Evolutionary conservation across 2,329 filamentous ascomycete genomes (phyloP).

Genomic region (Phialocephala sp.): DNA sequence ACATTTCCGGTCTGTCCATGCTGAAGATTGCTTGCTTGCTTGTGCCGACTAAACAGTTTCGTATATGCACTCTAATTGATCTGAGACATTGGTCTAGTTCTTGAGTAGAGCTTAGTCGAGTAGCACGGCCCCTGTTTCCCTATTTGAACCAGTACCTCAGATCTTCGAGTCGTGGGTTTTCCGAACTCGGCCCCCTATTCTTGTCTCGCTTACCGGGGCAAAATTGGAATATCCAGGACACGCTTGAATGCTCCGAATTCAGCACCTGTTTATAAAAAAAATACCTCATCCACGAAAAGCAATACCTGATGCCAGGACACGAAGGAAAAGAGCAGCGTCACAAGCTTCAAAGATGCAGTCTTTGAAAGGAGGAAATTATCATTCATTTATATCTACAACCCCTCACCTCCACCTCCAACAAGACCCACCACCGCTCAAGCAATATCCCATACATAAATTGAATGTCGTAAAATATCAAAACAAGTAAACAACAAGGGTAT

Average conservation of each 20-base stretch:
- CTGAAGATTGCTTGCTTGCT: neutral
- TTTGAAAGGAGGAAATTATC: neutral
- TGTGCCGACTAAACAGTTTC: neutral
- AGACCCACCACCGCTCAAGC: neutral
- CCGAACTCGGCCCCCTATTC: too few relatives aligned
- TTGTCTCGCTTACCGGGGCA: too few relatives aligned
- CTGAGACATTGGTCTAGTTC: too few relatives aligned
- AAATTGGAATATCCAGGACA: too few relatives aligned
- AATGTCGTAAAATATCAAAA: neutral
- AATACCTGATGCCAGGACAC: neutral
- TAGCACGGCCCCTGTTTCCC: too few relatives aligned
- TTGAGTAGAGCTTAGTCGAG: too few relatives aligned
- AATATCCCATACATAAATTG: neutral
- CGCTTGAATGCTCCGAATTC: too few relatives aligned
- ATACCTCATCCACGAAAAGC: neutral
- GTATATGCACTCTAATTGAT: too few relatives aligned
- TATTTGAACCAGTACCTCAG: too few relatives aligned
- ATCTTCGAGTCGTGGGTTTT: too few relatives aligned
- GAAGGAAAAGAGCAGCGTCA: slow-evolving; percentile 32
- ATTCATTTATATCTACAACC: neutral
- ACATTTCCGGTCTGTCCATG: neutral
- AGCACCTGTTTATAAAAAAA: too few relatives aligned
- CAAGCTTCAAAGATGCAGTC: neutral
- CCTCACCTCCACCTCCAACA: neutral
- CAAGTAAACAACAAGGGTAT: slow-evolving; percentile 2